Conservation (phyloP, 2,329 filamentous ascomycete species). For the Xylaria sp. region DNA sequence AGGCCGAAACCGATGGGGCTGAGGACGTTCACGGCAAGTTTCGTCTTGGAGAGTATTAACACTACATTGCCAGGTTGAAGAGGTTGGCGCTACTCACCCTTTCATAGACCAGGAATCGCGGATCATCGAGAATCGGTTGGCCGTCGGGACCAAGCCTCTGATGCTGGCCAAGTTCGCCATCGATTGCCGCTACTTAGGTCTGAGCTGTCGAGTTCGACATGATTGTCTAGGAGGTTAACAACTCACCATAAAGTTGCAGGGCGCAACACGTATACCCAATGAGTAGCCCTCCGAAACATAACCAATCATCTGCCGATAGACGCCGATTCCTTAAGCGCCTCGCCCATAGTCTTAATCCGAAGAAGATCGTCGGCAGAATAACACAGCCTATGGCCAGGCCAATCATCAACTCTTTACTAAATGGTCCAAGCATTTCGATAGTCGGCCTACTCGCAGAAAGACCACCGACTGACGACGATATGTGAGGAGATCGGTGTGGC, state of each 20-base stretch:
- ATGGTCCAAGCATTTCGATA: neutral
- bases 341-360: slow-evolving; percentile 19
- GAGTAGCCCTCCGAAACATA: slow-evolving; percentile 11
- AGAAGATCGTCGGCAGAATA: slow-evolving; percentile 17
- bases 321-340: slow-evolving; percentile 11
- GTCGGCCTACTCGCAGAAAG: neutral
- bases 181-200: slow-evolving; percentile 13
- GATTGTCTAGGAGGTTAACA: neutral
- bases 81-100: slow-evolving; percentile 12
- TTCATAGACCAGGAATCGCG: slow-evolving; percentile 21
- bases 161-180: slow-evolving; percentile 22
- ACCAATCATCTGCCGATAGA: slow-evolving; percentile 16
- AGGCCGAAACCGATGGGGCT: slow-evolving; percentile 20
- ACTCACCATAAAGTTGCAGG: slow-evolving; percentile 15
- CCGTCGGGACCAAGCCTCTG: slow-evolving; percentile 16
- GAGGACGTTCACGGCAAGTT: slow-evolving; percentile 22
- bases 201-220: neutral
- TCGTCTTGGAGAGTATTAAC: slow-evolving; percentile 16
- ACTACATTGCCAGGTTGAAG: too few species aligned
- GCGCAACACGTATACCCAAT: slow-evolving; percentile 14
- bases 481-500: neutral
- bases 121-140: slow-evolving; percentile 20
- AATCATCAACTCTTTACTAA: slow-evolving; percentile 20
- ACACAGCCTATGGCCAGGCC: slow-evolving; percentile 18
- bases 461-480: neutral